Percentiles rank a stretch among this genome's conserved stretches.
phyloP scores from a whole-genome alignment of 108 stramenopile species.

The Stephanodiscus minutulus region DNA sequence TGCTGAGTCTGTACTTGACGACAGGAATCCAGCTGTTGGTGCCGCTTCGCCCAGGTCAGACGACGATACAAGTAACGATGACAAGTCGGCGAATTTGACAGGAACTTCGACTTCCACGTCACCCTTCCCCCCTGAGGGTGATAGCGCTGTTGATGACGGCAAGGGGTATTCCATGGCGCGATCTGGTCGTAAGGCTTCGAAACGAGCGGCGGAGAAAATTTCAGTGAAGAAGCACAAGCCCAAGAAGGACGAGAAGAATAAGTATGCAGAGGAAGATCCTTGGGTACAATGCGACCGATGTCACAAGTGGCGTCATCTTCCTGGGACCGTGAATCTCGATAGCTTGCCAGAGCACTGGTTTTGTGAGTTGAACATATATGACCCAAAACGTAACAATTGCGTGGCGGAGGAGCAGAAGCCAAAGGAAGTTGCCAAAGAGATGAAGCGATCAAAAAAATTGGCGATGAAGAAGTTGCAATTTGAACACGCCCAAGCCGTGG shows the following conservation, averaged over 20 bases:
- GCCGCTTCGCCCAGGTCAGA: not conserved
- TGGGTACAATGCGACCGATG: constrained; percentile 93
- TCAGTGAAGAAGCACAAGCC: constrained; percentile 26
- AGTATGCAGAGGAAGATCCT: constrained; percentile 55
- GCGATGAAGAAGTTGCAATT: constrained; percentile 45
- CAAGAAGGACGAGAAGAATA: constrained; percentile 63
- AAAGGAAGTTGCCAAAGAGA: constrained; percentile 70
- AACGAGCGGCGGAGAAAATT: constrained; percentile 71
- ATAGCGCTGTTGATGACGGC: constrained; percentile 4
- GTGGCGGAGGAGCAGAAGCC: constrained; percentile 69
- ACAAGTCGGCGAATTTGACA: not conserved
- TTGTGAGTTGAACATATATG: constrained; percentile 82
- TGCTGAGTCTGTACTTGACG: constrained; percentile 19
- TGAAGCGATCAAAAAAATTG: constrained; percentile 55
- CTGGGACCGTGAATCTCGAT: constrained; percentile 59
- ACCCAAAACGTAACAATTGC: constrained; percentile 68
- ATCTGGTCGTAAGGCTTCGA: constrained; percentile 68
- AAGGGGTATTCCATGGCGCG: constrained; percentile 36
- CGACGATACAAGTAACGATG: not conserved
- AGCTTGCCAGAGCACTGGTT: constrained; percentile 83
- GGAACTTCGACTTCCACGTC: constrained; percentile 3
- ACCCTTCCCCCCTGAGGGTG: constrained; percentile 4
- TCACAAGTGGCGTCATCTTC: constrained; percentile 85
- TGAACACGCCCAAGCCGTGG: constrained; percentile 21
- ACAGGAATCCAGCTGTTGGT: constrained; percentile 9